Evolutionary conservation across 371 early-diverging fungal species (phyloP).

Genomic region (Mortierella sp.): DNA sequence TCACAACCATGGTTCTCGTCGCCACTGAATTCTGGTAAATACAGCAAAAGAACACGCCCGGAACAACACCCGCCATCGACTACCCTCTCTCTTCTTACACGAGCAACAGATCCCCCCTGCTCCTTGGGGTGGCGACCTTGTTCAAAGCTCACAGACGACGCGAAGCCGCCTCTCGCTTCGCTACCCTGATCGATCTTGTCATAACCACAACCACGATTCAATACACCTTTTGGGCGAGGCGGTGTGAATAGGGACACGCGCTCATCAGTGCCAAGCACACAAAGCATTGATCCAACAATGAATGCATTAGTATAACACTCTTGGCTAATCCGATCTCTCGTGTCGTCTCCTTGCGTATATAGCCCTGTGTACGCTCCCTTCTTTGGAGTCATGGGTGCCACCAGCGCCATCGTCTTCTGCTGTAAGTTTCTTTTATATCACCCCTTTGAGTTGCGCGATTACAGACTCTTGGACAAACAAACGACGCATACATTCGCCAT

Average conservation of each 20-base stretch:
- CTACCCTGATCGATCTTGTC: neutral
- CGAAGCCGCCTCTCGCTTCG: neutral
- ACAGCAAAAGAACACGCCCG: neutral
- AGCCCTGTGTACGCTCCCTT: constrained; percentile 97
- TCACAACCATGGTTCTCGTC: constrained; percentile 24
- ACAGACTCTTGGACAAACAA: too few relatives aligned
- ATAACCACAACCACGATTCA: neutral
- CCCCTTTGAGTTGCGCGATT: too few relatives aligned
- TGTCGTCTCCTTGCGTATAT: constrained; percentile 34
- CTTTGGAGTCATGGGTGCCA: constrained; percentile 97
- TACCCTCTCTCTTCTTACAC: neutral
- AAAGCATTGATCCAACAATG: neutral
- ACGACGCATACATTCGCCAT: neutral
- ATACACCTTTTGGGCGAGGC: neutral
- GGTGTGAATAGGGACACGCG: too few relatives aligned
- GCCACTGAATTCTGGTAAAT: constrained; percentile 48
- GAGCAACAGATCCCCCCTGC: neutral
- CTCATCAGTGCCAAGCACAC: neutral
- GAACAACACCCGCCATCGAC: neutral
- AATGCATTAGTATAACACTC: neutral
- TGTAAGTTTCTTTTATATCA: constrained; percentile 79
- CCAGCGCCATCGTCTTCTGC: constrained; percentile 95
- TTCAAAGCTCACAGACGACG: neutral
- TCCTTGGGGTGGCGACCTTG: too few relatives aligned
- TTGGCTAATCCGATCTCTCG: neutral